phyloP scores from a whole-genome alignment of 139 green algal species.

The Chlamydomonas incerta region DNA sequence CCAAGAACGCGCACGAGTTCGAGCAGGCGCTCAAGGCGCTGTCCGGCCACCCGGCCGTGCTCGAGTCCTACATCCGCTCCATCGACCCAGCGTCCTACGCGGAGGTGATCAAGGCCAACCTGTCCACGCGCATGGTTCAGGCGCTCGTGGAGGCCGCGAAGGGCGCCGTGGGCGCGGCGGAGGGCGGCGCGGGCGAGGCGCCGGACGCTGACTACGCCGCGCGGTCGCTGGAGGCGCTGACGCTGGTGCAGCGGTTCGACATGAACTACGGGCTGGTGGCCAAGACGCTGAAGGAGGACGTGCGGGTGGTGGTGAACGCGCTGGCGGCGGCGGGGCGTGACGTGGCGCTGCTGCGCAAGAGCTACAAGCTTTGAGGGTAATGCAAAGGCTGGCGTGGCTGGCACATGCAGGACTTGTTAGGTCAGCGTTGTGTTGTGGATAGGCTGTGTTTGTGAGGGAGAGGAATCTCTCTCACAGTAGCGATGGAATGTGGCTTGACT shows the following conservation, averaged over 20 bases:
- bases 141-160: not conserved
- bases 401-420: too few relatives aligned
- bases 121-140: constrained; percentile 6
- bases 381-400: too few relatives aligned
- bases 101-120: constrained; percentile 22
- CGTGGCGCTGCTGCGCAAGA: not conserved
- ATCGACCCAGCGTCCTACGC: constrained; percentile 22
- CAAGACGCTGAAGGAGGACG: constrained; percentile 23
- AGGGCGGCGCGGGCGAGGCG: not conserved
- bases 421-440: too few relatives aligned
- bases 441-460: too few relatives aligned
- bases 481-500: too few relatives aligned
- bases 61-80: not conserved
- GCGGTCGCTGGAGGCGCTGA: constrained; percentile 16
- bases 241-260: constrained; percentile 25
- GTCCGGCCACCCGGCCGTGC: constrained; percentile 13
- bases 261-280: not conserved
- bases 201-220: not conserved
- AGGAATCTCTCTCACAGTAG: too few relatives aligned
- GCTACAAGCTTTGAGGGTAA: constrained; percentile 29
- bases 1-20: constrained; percentile 39
- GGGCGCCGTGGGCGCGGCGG: not conserved
- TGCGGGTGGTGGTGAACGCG: constrained; percentile 3
- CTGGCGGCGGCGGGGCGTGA: constrained; percentile 17
- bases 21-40: constrained; percentile 39